Percentiles rank a stretch among this genome's conserved stretches.
Conservation (phyloP, 352 stramenopile genomes). For the Pythium plurisporium region DNA sequence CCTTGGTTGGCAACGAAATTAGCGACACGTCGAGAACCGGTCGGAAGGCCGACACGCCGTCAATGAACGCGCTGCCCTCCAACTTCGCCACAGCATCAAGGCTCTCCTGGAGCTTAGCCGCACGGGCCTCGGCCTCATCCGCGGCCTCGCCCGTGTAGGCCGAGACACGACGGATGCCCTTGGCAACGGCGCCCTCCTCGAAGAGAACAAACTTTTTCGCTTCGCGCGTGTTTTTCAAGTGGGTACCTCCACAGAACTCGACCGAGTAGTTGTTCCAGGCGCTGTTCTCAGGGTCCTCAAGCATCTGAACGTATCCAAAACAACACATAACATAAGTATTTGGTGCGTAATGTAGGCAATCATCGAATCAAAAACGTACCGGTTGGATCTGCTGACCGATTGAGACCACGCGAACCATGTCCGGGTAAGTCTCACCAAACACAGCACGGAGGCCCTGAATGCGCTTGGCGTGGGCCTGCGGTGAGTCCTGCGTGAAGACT, state of each 20-base stretch:
- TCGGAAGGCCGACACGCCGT: slow-evolving; percentile 90
- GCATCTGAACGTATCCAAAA: slow-evolving; percentile 26
- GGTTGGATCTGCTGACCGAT: slow-evolving; percentile 84
- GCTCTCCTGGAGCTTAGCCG: slow-evolving; percentile 71
- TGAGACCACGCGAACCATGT: slow-evolving; percentile 96
- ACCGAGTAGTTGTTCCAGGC: slow-evolving; percentile 92
- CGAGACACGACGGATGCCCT: slow-evolving; percentile 96
- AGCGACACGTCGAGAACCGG: slow-evolving; percentile 83
- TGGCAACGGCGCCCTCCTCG: slow-evolving; percentile 95
- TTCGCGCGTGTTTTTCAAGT: slow-evolving; percentile 95
- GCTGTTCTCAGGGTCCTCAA: slow-evolving; percentile 85
- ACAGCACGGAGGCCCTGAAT: slow-evolving; percentile 97
- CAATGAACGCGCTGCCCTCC: slow-evolving; percentile 69
- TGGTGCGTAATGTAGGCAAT: too few species aligned
- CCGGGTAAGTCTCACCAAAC: slow-evolving; percentile 99
- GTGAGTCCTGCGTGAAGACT: slow-evolving; percentile 90
- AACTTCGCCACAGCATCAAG: slow-evolving; percentile 76
- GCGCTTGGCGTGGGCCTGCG: slow-evolving; percentile 91
- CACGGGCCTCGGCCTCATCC: slow-evolving; percentile 81
- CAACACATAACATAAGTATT: not conserved
- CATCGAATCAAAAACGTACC: slow-evolving; percentile 13
- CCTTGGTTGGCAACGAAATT: slow-evolving; percentile 90
- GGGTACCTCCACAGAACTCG: slow-evolving; percentile 99
- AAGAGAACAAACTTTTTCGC: slow-evolving; percentile 96
- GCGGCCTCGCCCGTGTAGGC: slow-evolving; percentile 91